Conservation (phyloP, 352 stramenopile genomes). For the Globisporangium orthogonon region DNA sequence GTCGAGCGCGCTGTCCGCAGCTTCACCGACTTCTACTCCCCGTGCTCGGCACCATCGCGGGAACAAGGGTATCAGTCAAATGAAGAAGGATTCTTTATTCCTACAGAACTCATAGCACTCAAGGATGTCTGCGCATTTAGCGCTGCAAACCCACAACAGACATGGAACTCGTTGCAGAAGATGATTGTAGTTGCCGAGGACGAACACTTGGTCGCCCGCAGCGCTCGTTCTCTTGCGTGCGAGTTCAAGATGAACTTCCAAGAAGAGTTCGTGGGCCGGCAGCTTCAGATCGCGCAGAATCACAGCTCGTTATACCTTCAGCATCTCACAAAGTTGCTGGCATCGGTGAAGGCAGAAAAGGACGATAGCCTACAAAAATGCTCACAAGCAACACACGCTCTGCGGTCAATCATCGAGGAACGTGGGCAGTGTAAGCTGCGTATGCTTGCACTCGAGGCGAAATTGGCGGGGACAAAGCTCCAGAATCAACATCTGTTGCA, state of each 20-base stretch:
- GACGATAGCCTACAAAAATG: conserved; percentile 8
- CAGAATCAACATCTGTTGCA: conserved; percentile 16
- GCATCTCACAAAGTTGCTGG: conserved; percentile 10
- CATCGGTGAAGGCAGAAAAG: conserved; percentile 3
- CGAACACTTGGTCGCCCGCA: conserved; percentile 7
- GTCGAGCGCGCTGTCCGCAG: not conserved
- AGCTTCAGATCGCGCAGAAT: conserved; percentile 9
- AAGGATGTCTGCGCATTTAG: conserved; percentile 13
- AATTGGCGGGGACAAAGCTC: conserved; percentile 14
- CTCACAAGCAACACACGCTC: conserved; percentile 5
- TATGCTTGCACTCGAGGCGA: conserved; percentile 12
- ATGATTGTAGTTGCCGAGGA: conserved; percentile 8
- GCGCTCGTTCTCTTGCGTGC: conserved; percentile 2
- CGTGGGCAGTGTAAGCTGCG: conserved; percentile 17
- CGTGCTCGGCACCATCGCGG: not conserved
- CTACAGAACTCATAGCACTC: conserved; percentile 4
- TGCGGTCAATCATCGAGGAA: conserved; percentile 13
- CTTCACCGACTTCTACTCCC: conserved; percentile 11
- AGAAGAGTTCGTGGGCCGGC: conserved; percentile 8
- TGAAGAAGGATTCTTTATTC: not conserved
- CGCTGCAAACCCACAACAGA: not conserved
- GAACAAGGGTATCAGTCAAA: not conserved
- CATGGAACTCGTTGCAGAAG: conserved; percentile 10
- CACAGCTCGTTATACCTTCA: conserved; percentile 7
- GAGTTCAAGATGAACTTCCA: conserved; percentile 24